phyloP scores from a whole-genome alignment of 1,139 yeast genomes.

The Suzukiozyma palmioleophila region DNA sequence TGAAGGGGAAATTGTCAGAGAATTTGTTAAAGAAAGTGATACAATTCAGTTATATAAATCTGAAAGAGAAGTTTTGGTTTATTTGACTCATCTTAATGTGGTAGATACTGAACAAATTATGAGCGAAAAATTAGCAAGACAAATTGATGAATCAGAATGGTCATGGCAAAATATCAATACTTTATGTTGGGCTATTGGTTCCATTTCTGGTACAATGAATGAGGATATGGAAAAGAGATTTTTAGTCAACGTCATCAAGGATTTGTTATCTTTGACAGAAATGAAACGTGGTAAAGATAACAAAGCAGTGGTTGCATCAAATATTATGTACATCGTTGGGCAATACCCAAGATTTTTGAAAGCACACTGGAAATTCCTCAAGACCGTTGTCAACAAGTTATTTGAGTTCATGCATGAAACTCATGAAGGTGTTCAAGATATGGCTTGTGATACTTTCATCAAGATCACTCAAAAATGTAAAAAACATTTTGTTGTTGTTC shows the following conservation, averaged over 20 bases:
- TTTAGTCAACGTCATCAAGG: slow-evolving; percentile 88
- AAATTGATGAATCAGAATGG: slow-evolving; percentile 97
- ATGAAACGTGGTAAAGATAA: slow-evolving; percentile 96
- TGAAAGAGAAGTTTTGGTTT: slow-evolving; percentile 93
- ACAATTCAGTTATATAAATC: slow-evolving; percentile 93
- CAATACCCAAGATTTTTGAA: slow-evolving; percentile 96
- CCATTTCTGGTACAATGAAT: slow-evolving; percentile 97
- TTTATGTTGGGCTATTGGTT: slow-evolving; percentile 98
- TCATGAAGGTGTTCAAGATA: slow-evolving; percentile 98
- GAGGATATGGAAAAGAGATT: slow-evolving; percentile 96
- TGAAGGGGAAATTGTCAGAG: slow-evolving; percentile 98
- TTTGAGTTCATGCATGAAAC: slow-evolving; percentile 99
- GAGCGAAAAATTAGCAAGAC: slow-evolving; percentile 86
- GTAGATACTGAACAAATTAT: slow-evolving; percentile 90
- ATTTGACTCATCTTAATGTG: slow-evolving; percentile 91
- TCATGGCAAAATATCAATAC: slow-evolving; percentile 98
- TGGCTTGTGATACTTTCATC: slow-evolving; percentile 99
- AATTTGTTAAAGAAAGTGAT: slow-evolving; percentile 93
- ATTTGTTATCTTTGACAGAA: slow-evolving; percentile 84
- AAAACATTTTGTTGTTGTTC: slow-evolving; percentile 87
- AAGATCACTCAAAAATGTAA: slow-evolving; percentile 94
- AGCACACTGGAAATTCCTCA: slow-evolving; percentile 96
- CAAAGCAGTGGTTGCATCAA: slow-evolving; percentile 98
- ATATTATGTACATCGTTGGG: slow-evolving; percentile 98
- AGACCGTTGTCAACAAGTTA: slow-evolving; percentile 90